Evolutionary conservation across 805 yeast genomes (phyloP), one percentile per base, ranked within the genome.

Genomic region (Pichia californica): DNA sequence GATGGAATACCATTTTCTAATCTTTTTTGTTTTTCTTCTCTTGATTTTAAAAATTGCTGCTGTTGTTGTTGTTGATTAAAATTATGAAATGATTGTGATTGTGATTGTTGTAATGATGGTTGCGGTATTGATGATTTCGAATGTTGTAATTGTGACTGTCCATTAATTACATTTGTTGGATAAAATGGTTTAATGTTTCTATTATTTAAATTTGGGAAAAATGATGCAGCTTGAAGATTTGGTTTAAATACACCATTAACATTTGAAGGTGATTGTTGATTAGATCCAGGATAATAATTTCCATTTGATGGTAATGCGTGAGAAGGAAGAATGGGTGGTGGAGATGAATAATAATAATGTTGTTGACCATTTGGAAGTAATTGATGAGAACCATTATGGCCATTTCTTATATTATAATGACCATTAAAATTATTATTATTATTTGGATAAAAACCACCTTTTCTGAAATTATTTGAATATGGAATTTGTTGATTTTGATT

Each of bases 1-100:
- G 87, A 78, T 15, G 77, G 74, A 18, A 62, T 59, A 16, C 84
- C 84, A 44, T 73, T 77, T 14, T 61, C 63, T 40, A 71, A 50
- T 46, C 58, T 59, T 44, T 52, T 53, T 39, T 48, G 53, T 44
- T 53, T 59, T 44, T 61, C 62, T 46, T 53, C 64, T 38, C 58
- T 54, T 36, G 58, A 47, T 37, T 54, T 54, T 36, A 40, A 29
- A 9, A 41, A n/a, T 29, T 39, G 38, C 28, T 25, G 31, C 14
- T 30, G 23, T 25, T 33, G 15, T 19, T 26, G 7, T 16, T 26
- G 10, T 31, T 14, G 27, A 15, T 19, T 16, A 25, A 27, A 18
- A 14, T 27, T 23, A 8, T 20, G 39, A 9, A 18, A 23, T 31
- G 16, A 15, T 30, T 2, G 25, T 19, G 20, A 28, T 16, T 31